Evolutionary conservation across 345 rosid species (phyloP), one percentile per base, ranked within the genome.

Genomic region (Eucalyptus sp.): DNA sequence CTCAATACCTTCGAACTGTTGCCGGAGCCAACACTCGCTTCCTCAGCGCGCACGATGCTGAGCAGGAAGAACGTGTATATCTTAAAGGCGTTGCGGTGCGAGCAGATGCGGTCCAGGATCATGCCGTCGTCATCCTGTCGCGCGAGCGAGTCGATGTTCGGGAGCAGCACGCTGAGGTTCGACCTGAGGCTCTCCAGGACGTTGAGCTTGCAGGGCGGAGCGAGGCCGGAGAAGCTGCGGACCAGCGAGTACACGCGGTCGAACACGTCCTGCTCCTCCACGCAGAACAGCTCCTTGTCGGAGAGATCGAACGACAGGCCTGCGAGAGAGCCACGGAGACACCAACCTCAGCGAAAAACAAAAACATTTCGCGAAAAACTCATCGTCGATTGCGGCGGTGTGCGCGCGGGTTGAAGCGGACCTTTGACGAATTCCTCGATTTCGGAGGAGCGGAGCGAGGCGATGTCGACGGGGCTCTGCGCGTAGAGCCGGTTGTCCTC

Each of bases 401-500:
- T 10, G 62, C 16, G 12, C 37, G 50, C 27, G 44, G 22, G n/a
- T 89, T 27, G 37, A 62, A 20, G 68, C 83, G 86, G 87, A 96
- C 99, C 99, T 95, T 96, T 98, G 93, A 94, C 99, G 91, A 98
- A 95, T 90, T 98, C 99, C 88, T 95, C 98, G 29, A 96, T 94
- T 90, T 95, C 91, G 29, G 96, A 90, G 76, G 97, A 91, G 54
- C 94, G 95, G 58, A 98, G 93, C 11, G 94, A 92, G 81, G 93
- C 54, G 54, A 95, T 88, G 87, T 95, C 95, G 94, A 91, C 87
- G 87, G 94, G 93, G 81, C 92, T 93, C 81, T 91, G 97, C 25
- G 91, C 98, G 90, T 76, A 93, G 85, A 97, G 93, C 16, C 95
- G 96, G 80, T 83, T 90, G 87, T 94, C 95, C 31, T 88, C 93